Conservation (phyloP, 176 grass and related monocot species). For the Cenchrus purpureus region DNA sequence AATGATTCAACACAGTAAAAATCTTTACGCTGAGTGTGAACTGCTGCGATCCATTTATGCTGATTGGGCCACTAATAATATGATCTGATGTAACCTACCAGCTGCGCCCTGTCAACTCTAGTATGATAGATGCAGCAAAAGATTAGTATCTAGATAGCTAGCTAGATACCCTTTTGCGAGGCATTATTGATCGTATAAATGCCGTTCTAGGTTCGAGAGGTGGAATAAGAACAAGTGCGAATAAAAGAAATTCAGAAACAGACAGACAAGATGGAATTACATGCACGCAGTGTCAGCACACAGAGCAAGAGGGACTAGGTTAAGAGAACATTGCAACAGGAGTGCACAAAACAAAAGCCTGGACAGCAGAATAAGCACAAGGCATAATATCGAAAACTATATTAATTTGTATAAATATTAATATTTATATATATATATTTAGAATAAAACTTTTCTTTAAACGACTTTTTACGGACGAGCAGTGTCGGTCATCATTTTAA, state of each 20-base stretch:
- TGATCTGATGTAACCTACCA: conserved; percentile 30
- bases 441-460: no score
- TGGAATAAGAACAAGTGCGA: conserved; percentile 24
- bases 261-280: conserved; percentile 28
- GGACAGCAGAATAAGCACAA: conserved; percentile 61
- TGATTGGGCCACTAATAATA: conserved; percentile 3
- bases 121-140: conserved; percentile 23
- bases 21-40: conserved; percentile 10
- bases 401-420: no score
- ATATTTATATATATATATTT: no score
- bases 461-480: no score
- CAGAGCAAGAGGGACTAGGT: conserved; percentile 1
- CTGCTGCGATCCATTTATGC: conserved; percentile 28
- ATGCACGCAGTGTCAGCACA: conserved; percentile 15
- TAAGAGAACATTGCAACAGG: conserved; percentile 37
- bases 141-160: conserved; percentile 12
- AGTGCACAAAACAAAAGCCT: conserved; percentile 41
- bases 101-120: conserved; percentile 20
- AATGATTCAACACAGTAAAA: background rate
- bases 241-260: conserved; percentile 10
- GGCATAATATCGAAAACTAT: conserved; percentile 59
- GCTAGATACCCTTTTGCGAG: conserved; percentile 30
- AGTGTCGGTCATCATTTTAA: no score
- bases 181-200: conserved; percentile 51
- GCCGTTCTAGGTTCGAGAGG: conserved; percentile 42